Base-by-base conservation (phyloP, 352 stramenopile species). In the Aphanomyces stellatus region DNA sequence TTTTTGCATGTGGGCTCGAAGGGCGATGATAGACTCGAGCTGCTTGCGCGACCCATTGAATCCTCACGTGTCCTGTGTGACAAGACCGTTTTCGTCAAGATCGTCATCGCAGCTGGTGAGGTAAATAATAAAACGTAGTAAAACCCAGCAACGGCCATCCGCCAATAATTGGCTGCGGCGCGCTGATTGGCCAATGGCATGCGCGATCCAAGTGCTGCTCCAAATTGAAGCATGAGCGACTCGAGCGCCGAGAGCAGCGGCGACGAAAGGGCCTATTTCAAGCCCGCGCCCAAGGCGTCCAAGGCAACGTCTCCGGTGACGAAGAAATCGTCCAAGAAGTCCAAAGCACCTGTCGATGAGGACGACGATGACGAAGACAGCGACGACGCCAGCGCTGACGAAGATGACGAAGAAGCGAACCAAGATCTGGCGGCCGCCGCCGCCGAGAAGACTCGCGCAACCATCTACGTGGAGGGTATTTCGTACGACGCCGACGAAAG, bases 391-490 rank as follows among this genome's bases (percentile, higher is more conserved):
- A 51, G n/a, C 30, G 30, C 42, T 15, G 28, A 40, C 22, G 62
- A 63, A 5, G 76, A 81, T 7, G 69, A 72, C 0, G 65, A 76
- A 4, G 68, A 71, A 11, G 48, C 27, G 17, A 43, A 78, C 10
- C 46, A 5, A 4, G 51, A 73, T 40, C 37, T 91, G 8, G 72
- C 88, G 53, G 69, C 85, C 30, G 82, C 90, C 70, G 82, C 88
- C 30, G 71, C 71, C 4, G 77, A 80, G 56, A 94, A 94, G 72
- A 92, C 82, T 24, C 79, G 88, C 48, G 84, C 83, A 2, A 94
- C 85, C 0, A 83, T 98, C 34, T 98, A 98, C 74, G 86, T 98
- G 40, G 93, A 98, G 76, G 95, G 96, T 27, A 95, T 99, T 43
- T 90, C 95, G 40, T 99, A 98, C 79, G 83, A 88, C 53, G 84